phyloP scores from a whole-genome alignment of 202 grass and related monocot genomes.

The Carex arenaria region DNA sequence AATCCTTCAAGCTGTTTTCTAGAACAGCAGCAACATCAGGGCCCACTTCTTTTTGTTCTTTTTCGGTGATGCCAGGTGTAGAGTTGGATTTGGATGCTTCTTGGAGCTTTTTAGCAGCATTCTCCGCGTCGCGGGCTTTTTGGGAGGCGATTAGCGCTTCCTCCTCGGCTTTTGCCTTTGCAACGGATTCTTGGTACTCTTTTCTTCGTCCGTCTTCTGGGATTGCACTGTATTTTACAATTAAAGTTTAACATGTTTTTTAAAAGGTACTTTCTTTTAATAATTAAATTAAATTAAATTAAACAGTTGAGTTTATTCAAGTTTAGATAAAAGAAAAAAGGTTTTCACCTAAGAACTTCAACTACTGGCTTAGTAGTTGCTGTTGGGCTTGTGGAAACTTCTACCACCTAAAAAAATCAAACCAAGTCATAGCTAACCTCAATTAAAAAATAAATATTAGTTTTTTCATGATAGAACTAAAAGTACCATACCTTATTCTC shows the following conservation, averaged over 20 bases:
- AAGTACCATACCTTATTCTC: constrained; percentile 77
- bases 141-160: constrained; percentile 31
- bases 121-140: constrained; percentile 28
- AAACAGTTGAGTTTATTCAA: not conserved
- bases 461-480: not conserved
- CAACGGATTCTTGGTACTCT: constrained; percentile 58
- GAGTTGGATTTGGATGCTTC: not conserved
- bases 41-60: not conserved
- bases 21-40: constrained; percentile 17
- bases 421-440: not conserved
- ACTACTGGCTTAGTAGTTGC: constrained; percentile 50
- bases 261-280: not conserved
- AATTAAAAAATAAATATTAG: not conserved
- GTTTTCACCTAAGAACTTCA: constrained; percentile 59
- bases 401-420: constrained; percentile 59
- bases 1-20: constrained; percentile 43
- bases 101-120: constrained; percentile 35
- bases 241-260: not conserved
- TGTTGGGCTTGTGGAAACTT: constrained; percentile 69
- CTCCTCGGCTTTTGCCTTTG: constrained; percentile 58
- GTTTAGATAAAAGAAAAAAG: not conserved
- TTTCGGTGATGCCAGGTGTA: not conserved
- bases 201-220: constrained; percentile 81
- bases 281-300: not conserved
- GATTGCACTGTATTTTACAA: constrained; percentile 38